phyloP scores from a whole-genome alignment of 441 rosid species.

The Brassica hybrid region DNA sequence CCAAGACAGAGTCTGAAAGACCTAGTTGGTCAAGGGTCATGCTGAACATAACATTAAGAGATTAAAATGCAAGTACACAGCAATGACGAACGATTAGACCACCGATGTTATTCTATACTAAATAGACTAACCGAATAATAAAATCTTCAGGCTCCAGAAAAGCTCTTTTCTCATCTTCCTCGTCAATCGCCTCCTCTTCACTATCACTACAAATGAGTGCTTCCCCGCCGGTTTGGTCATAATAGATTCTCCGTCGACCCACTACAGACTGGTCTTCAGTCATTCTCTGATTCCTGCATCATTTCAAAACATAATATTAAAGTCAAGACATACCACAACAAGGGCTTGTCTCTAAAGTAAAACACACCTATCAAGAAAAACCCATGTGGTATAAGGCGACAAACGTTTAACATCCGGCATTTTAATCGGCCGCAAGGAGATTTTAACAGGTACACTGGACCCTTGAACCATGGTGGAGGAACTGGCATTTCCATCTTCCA shows the following conservation, averaged over 20 bases:
- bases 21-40: conserved; percentile 79
- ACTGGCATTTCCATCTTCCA: conserved; percentile 62
- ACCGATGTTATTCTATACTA: conserved; percentile 8
- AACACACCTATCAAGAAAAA: conserved; percentile 89
- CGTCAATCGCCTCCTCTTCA: conserved; percentile 89
- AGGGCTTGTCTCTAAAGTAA: neutral
- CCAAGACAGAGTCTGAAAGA: conserved; percentile 68
- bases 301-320: neutral
- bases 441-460: conserved; percentile 78
- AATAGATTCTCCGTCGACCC: conserved; percentile 97
- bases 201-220: conserved; percentile 99
- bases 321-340: neutral
- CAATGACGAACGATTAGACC: neutral
- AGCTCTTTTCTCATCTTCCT: conserved; percentile 80
- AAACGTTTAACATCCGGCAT: conserved; percentile 78
- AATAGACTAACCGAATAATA: conserved; percentile 86
- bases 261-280: conserved; percentile 98
- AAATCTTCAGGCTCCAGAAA: conserved; percentile 83
- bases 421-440: conserved; percentile 78
- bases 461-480: conserved; percentile 74
- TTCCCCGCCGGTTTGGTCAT: conserved; percentile 97
- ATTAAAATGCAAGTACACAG: conserved; percentile 26
- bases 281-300: conserved; percentile 97
- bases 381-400: conserved; percentile 97
- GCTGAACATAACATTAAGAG: conserved; percentile 49